A percentile compares a stretch with the other conserved stretches of the same genome.
phyloP scores from a whole-genome alignment of 176 grass and related monocot species.

The Oryza nivara region DNA sequence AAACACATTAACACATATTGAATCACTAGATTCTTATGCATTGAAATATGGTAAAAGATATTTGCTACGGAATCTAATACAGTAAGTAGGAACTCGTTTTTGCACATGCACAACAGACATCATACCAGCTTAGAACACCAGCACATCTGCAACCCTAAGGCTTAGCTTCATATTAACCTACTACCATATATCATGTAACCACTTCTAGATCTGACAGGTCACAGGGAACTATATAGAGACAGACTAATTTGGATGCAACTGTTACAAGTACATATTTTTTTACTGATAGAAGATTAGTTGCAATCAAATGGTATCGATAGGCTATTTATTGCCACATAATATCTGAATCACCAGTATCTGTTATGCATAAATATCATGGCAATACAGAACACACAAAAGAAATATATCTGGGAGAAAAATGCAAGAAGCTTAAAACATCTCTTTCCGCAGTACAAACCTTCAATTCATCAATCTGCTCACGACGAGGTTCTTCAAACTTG shows the following conservation, averaged over 20 bases:
- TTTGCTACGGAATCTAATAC: slow-evolving; percentile 14
- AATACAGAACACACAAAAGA: neutral
- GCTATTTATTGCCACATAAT: slow-evolving; percentile 11
- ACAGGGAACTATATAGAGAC: slow-evolving; percentile 6
- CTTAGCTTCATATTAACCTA: slow-evolving; percentile 7
- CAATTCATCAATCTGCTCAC: slow-evolving; percentile 94
- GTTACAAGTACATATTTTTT: neutral
- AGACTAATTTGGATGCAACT: neutral
- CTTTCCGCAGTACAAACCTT: slow-evolving; percentile 61
- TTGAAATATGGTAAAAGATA: neutral
- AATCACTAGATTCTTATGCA: neutral
- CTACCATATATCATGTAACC: neutral
- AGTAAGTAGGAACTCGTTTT: neutral
- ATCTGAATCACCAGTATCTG: neutral
- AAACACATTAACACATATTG: neutral
- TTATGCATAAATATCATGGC: neutral
- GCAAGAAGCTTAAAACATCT: slow-evolving; percentile 24
- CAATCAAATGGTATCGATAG: neutral
- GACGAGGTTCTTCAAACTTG: slow-evolving; percentile 96
- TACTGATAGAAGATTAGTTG: neutral
- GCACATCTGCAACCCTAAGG: neutral
- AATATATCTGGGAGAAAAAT: slow-evolving; percentile 24
- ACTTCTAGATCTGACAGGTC: neutral
- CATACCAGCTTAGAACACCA: slow-evolving; percentile 3
- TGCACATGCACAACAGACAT: neutral